Evolutionary conservation across 2,329 filamentous ascomycete genomes (phyloP), one percentile per base, ranked within the genome.

Genomic region (Hypocrella siamensis): DNA sequence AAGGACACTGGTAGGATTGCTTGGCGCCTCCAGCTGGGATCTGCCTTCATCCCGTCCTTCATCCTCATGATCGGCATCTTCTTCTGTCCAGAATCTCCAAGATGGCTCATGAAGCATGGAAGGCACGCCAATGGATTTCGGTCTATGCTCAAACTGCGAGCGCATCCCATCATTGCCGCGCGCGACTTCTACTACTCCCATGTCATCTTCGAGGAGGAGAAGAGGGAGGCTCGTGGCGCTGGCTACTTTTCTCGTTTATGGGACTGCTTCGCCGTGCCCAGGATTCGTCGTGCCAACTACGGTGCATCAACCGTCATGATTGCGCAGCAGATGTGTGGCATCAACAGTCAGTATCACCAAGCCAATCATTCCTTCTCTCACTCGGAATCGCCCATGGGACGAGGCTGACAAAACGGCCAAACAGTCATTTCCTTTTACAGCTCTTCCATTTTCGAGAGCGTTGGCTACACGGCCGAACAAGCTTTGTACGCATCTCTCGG

Each of bases 241-340:
- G 41, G 41, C 0, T 53, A 54, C 31, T 48, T 54, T 28, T 31
- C 41, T 17, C 51, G 51, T 31, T 22, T 54, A 35, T 45, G 61
- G 32, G 67, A 81, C 44, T 58, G 75, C 3, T 77, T 81, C 46
- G 70, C 71, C 16, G 64, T 81, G 26, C 72, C 77, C 2, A 62
- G 78, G 33, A 63, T 79, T n/a, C 63, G 75, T 24, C 65, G 75
- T 22, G 81, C 83, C 2, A 85, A 75, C 17, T 67, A 79, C 28
- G 82, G 80, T 19, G 79, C 80, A 2, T 79, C 75, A 35, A 75
- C 74, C 1, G 80, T 88, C 40, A 90, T 90, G 81, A 67, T 79
- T 46, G 73, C 71, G 0, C 75, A 79, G 49, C 73, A 79, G 51
- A 72, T 76, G 63, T 75, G 69, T 44, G 42, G 43, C 3, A 44